phyloP scores from a whole-genome alignment of 139 green algal genomes.

The Ettlia oleoabundans region DNA sequence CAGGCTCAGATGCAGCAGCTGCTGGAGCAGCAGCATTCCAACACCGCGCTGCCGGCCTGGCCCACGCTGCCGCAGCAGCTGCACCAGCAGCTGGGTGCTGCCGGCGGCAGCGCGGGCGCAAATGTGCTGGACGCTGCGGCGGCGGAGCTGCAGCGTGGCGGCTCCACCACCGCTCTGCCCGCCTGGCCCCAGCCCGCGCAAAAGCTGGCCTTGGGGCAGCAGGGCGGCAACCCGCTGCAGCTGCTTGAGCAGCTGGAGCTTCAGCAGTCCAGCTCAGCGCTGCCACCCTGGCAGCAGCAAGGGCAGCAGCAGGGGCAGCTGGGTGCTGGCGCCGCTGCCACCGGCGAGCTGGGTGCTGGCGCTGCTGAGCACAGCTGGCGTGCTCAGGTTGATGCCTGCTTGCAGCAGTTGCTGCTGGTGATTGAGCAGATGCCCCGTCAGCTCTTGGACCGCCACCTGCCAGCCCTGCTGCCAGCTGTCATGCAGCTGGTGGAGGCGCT shows the following conservation, averaged over 20 bases:
- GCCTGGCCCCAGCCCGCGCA: not conserved
- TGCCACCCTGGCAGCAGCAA: not conserved
- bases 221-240: not conserved
- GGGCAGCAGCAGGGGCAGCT: not conserved
- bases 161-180: not conserved
- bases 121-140: too few relatives aligned
- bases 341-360: not conserved
- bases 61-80: not conserved
- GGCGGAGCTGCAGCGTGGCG: not conserved
- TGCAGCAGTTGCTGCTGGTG: not conserved
- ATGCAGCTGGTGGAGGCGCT: not conserved
- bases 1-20: slow-evolving; percentile 3
- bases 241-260: not conserved
- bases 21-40: slow-evolving; percentile 3
- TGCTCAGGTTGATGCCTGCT: not conserved
- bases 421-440: not conserved
- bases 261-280: slow-evolving; percentile 2
- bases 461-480: not conserved
- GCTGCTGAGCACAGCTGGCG: not conserved
- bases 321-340: not conserved
- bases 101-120: not conserved
- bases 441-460: not conserved
- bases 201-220: not conserved
- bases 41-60: not conserved
- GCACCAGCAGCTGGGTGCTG: not conserved